Conservation (phyloP, 2,329 filamentous ascomycete genomes). For the Aspergillus latus region DNA sequence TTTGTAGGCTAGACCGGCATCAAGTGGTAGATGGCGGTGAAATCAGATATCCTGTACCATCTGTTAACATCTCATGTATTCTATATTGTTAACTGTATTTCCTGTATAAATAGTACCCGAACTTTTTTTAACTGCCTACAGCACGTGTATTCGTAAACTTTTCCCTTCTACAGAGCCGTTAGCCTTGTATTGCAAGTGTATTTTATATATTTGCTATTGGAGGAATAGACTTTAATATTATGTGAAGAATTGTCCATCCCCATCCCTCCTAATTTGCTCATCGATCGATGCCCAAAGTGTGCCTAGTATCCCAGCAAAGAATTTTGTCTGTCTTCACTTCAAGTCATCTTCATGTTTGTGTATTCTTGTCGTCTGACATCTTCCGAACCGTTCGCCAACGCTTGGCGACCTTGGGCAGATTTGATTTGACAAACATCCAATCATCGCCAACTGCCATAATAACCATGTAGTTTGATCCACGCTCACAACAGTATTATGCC, state of each 20-base stretch:
- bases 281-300: too few relatives aligned
- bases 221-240: too few relatives aligned
- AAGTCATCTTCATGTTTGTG: too few relatives aligned
- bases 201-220: too few relatives aligned
- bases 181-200: too few relatives aligned
- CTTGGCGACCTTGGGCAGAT: neutral
- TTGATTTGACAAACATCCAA: neutral
- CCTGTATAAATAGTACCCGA: neutral
- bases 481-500: neutral
- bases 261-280: too few relatives aligned
- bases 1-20: neutral
- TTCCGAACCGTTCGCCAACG: neutral
- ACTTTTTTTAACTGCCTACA: too few relatives aligned
- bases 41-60: neutral
- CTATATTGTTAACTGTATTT: neutral
- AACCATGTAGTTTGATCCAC: neutral
- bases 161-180: neutral
- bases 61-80: conserved; percentile 6
- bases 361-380: neutral
- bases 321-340: too few relatives aligned
- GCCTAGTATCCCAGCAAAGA: too few relatives aligned
- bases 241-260: too few relatives aligned
- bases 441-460: neutral
- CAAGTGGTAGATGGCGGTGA: neutral
- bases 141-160: neutral